A percentile compares a stretch with the other conserved stretches of the same genome.
These are phyloP conservation scores for Telopea speciosissima DNA, from an alignment of 177 flowering plant species.

Conservation along the genomic window DNA sequence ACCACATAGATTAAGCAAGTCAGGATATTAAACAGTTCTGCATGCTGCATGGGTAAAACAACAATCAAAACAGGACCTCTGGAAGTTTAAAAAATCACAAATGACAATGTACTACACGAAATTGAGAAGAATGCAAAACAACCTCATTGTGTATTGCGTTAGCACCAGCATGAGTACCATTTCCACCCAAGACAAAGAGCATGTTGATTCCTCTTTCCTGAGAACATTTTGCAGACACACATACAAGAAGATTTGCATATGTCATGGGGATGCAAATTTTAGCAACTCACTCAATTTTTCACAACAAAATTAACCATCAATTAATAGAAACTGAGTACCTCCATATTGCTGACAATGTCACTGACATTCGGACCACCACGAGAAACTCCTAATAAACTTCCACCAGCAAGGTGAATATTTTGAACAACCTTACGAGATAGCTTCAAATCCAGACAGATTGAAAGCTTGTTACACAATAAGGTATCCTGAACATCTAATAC, in stretches of 20 bases:
- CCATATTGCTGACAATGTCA: conserved; percentile 80
- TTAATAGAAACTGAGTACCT: conserved; percentile 36
- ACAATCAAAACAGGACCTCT: background rate
- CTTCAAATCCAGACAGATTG: conserved; percentile 26
- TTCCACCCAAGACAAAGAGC: conserved; percentile 95
- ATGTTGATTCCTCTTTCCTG: conserved; percentile 87
- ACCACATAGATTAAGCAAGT: background rate
- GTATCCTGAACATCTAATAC: background rate
- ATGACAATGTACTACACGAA: background rate
- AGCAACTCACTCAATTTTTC: background rate
- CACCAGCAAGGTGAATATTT: conserved; percentile 85
- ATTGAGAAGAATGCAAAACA: conserved; percentile 6
- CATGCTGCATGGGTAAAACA: background rate
- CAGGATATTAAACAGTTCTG: background rate
- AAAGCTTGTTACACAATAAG: background rate
- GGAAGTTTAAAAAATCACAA: background rate
- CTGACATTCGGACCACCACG: conserved; percentile 68
- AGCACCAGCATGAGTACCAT: conserved; percentile 97
- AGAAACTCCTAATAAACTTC: conserved; percentile 91
- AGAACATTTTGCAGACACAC: conserved; percentile 15
- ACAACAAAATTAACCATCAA: background rate
- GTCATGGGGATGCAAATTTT: background rate
- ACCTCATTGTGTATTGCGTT: conserved; percentile 87
- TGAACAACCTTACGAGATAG: conserved; percentile 80
- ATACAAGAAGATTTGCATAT: conserved; percentile 15